These are phyloP conservation scores for Suillus weaverae DNA, from an alignment of 768 basidiomycete genomes.

Conservation along the genomic window DNA sequence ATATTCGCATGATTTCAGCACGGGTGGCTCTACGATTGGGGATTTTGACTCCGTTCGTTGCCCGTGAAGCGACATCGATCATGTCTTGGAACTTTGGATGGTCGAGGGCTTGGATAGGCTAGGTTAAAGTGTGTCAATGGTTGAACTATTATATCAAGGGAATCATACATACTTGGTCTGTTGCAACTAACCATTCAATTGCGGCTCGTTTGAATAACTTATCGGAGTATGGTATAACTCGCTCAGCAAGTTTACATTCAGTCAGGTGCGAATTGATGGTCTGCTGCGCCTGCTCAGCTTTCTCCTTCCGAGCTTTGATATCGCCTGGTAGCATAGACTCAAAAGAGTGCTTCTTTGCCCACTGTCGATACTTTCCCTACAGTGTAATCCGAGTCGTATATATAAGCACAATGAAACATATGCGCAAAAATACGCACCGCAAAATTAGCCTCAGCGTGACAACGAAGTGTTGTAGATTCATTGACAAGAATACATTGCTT, in stretches of 20 bases:
- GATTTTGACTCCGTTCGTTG: constrained; percentile 27
- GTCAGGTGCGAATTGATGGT: constrained; percentile 30
- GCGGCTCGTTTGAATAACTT: constrained; percentile 18
- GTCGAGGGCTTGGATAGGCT: constrained; percentile 28
- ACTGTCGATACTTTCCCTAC: constrained; percentile 24
- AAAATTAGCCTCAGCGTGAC: neutral
- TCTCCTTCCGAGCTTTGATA: constrained; percentile 19
- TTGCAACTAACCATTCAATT: constrained; percentile 39
- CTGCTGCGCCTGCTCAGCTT: constrained; percentile 12
- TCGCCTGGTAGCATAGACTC: constrained; percentile 31
- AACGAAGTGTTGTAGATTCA: neutral
- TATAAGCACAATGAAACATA: neutral
- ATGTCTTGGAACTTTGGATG: constrained; percentile 34
- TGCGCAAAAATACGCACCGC: neutral
- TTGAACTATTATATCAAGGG: neutral
- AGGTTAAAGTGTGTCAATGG: neutral
- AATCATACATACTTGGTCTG: constrained; percentile 39
- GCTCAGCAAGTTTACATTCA: constrained; percentile 15
- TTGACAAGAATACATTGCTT: neutral
- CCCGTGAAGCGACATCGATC: constrained; percentile 34
- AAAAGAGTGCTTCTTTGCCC: constrained; percentile 28
- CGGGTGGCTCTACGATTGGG: constrained; percentile 38
- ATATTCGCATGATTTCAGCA: constrained; percentile 13
- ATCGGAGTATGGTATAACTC: constrained; percentile 31
- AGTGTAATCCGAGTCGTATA: neutral